These are phyloP conservation scores for Brasilioporus rufonigricans DNA, from an alignment of 768 basidiomycete species.

Conservation along the genomic window DNA sequence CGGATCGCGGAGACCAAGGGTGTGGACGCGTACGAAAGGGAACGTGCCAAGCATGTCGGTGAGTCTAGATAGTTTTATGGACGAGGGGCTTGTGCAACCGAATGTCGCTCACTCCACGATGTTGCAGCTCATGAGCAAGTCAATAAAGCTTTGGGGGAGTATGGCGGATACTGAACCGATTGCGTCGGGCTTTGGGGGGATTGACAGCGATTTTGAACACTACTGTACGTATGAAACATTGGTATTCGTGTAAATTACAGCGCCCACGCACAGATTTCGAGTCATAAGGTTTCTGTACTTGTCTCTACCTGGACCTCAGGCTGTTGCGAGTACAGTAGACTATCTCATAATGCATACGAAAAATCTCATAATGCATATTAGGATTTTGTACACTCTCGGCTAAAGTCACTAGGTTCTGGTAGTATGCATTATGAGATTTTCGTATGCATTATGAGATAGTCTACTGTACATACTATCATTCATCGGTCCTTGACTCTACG, in stretches of 20 bases:
- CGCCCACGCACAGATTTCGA: constrained; percentile 67
- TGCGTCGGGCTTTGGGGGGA: neutral
- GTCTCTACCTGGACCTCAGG: constrained; percentile 61
- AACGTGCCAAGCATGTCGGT: constrained; percentile 25
- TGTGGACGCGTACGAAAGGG: constrained; percentile 18
- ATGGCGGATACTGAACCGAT: constrained; percentile 17
- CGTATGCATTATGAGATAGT: too few species aligned
- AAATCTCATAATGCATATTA: too few species aligned
- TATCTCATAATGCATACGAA: too few species aligned
- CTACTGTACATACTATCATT: too few species aligned
- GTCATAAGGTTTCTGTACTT: constrained; percentile 69
- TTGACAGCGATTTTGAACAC: neutral
- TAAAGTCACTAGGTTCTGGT: too few species aligned
- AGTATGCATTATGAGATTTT: too few species aligned
- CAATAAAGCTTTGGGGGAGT: constrained; percentile 3
- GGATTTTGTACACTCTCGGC: too few species aligned
- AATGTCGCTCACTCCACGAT: neutral
- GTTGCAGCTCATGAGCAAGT: constrained; percentile 16
- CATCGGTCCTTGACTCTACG: too few species aligned
- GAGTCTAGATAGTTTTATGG: neutral
- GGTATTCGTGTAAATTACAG: constrained; percentile 40
- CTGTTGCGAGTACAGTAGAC: too few species aligned
- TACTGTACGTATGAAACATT: neutral
- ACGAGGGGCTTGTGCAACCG: neutral
- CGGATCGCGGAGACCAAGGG: constrained; percentile 25